A percentile compares a stretch with the other conserved stretches of the same genome.
Evolutionary conservation across 176 grass and related monocot species (phyloP).

Genomic region (Rhynchospora tenuis): DNA sequence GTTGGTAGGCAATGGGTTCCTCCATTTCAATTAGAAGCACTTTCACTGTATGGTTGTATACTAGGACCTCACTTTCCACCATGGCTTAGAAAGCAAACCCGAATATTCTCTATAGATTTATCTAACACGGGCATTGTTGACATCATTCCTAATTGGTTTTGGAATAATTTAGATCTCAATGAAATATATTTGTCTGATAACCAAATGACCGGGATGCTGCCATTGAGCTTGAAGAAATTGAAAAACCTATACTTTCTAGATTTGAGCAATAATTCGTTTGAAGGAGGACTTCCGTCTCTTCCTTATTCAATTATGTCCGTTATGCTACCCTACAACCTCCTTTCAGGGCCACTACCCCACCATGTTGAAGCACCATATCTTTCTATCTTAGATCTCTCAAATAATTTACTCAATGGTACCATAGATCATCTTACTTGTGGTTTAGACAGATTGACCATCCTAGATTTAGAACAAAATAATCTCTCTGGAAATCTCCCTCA

Average conservation of each 20-base stretch:
- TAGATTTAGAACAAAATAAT: constrained; percentile 12
- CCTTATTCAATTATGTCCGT: not conserved
- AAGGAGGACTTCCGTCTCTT: not conserved
- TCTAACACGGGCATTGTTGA: not conserved
- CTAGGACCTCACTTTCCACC: no score
- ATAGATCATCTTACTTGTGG: constrained; percentile 1
- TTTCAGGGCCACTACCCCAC: not conserved
- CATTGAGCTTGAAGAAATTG: not conserved
- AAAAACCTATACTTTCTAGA: not conserved
- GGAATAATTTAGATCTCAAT: not conserved
- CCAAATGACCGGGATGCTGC: no score
- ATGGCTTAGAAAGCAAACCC: no score
- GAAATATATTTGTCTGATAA: not conserved
- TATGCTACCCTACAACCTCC: not conserved
- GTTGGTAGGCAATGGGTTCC: not conserved
- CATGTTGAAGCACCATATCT: not conserved
- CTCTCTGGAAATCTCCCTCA: constrained; percentile 19
- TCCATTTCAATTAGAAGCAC: not conserved
- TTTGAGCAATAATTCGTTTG: not conserved
- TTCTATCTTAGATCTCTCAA: not conserved
- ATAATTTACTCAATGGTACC: not conserved
- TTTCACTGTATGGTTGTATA: not conserved
- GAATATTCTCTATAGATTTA: not conserved
- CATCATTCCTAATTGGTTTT: not conserved
- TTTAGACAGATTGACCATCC: constrained; percentile 9